Percentiles rank a stretch among this genome's conserved stretches.
Evolutionary conservation across 441 rosid genomes (phyloP).

Genomic region (Adansonia grandidieri): DNA sequence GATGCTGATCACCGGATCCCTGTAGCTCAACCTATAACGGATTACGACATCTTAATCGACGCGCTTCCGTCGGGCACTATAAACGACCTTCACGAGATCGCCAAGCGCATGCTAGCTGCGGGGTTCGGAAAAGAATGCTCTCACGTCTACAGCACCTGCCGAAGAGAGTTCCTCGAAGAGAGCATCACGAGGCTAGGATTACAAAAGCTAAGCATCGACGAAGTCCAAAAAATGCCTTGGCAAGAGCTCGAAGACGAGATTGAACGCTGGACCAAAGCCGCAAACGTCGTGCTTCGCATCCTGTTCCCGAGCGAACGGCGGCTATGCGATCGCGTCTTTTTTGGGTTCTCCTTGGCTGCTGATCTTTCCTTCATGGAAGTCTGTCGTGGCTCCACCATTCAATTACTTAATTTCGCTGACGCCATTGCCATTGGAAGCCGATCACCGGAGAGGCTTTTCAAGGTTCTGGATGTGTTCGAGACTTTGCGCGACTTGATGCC

Average conservation of each 20-base stretch:
- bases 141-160: constrained; percentile 74
- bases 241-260: constrained; percentile 79
- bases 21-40: constrained; percentile 73
- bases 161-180: constrained; percentile 86
- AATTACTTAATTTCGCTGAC: constrained; percentile 74
- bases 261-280: constrained; percentile 83
- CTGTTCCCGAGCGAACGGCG: constrained; percentile 91
- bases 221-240: constrained; percentile 79
- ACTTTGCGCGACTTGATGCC: constrained; percentile 82
- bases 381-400: constrained; percentile 73
- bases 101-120: constrained; percentile 82
- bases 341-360: constrained; percentile 66
- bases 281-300: constrained; percentile 69
- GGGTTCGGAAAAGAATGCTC: constrained; percentile 77
- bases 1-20: constrained; percentile 55
- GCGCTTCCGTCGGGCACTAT: constrained; percentile 81
- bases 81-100: constrained; percentile 80
- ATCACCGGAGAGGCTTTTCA: constrained; percentile 83
- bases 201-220: constrained; percentile 76
- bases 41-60: constrained; percentile 78
- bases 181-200: constrained; percentile 82
- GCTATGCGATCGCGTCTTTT: constrained; percentile 82
- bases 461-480: constrained; percentile 83
- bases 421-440: constrained; percentile 76
- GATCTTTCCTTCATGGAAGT: constrained; percentile 93